Evolutionary conservation across 2,329 filamentous ascomycete species (phyloP), one percentile per base, ranked within the genome.

Genomic region (Tolypocladium guangdongense): DNA sequence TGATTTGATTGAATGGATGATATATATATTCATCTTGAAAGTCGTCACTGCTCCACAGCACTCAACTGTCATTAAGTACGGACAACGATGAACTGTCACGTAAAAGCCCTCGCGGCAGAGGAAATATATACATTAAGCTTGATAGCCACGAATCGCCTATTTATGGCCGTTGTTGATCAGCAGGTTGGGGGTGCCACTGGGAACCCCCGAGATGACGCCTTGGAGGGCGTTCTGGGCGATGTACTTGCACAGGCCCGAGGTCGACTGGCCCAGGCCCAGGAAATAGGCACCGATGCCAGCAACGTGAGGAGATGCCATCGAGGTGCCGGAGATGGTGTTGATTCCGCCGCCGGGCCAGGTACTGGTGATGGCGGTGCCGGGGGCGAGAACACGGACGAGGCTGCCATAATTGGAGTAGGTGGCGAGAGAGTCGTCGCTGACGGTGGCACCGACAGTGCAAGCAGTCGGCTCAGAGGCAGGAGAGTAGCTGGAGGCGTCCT

Each of bases 131-230:
- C 43, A 46, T 46, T 16, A 46, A 46, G 8, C 2, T n/a, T n/a
- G 4, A 7, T 12, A 7, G 4, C 14, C 24, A 30, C 37, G 3
- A 12, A 32, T n/a, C n/a, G 18, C 27, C 32, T 46, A 46, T 7
- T 37, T 49, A 18, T 60, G 50, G 55, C 76, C 77, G 68, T 83
- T 83, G 69, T 78, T 82, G 54, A 75, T 77, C 51, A 84, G 70
- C 54, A 70, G 61, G 71, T 83, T 82, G 60, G 64, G 60, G 51
- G 75, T 80, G 57, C 72, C 68, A 56, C 60, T 66, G 51, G 69
- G 71, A 2, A 77, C 56, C 56, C 63, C 64, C 41, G 66, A 66
- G 52, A 77, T 66, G 58, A 71, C 68, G 53, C 68, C 68, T 56
- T 68, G 70, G 54, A 68, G 68, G 38, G 71, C 67, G 35, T 75